Evolutionary conservation across 108 stramenopile genomes (phyloP).

Genomic region (Nitzschia sp.): DNA sequence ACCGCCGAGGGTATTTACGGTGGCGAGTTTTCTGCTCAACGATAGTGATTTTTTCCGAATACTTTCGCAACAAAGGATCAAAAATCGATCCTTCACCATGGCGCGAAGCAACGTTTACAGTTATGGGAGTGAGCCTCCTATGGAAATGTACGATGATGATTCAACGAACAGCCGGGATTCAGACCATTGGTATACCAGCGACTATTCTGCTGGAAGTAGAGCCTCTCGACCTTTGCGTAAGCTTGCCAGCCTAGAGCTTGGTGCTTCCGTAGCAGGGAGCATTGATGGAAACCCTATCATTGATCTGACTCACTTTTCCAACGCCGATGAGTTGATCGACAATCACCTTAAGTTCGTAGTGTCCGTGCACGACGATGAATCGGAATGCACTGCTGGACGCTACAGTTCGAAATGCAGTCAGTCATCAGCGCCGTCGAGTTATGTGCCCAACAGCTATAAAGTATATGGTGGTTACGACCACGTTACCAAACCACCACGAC

Average conservation of each 20-base stretch:
- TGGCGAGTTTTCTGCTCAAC: too few species aligned
- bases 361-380: neutral
- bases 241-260: slow-evolving; percentile 9
- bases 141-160: too few species aligned
- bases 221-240: neutral
- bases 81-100: too few species aligned
- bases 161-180: neutral
- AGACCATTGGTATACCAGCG: neutral
- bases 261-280: neutral
- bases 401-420: neutral
- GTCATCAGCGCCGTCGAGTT: neutral
- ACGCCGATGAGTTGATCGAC: neutral
- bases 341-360: neutral
- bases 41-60: too few species aligned
- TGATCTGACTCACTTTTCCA: slow-evolving; percentile 2
- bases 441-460: neutral
- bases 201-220: neutral
- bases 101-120: too few species aligned
- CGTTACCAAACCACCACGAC: neutral
- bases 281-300: neutral
- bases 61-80: too few species aligned
- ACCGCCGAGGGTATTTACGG: too few species aligned
- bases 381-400: neutral
- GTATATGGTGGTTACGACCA: too few species aligned
- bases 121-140: neutral